Evolutionary conservation across 2,329 filamentous ascomycete species (phyloP), one percentile per base, ranked within the genome.

Genomic region (Chrysosporium queenslandicum): DNA sequence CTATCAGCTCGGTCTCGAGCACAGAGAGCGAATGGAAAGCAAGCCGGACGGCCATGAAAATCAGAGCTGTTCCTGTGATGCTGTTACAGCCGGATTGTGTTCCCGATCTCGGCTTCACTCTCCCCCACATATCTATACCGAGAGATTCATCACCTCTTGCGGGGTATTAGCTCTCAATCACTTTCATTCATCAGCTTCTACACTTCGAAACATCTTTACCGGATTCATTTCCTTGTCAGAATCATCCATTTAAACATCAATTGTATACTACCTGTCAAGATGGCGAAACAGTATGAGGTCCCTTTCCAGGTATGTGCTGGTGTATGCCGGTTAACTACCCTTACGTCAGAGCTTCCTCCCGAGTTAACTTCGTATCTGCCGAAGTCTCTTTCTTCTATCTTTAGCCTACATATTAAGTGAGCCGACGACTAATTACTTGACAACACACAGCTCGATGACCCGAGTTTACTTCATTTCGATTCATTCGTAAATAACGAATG

Each of bases 401-500:
- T n/a, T n/a, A n/a, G n/a, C n/a, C n/a, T n/a, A n/a, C n/a, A n/a
- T n/a, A n/a, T n/a, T n/a, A n/a, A n/a, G 27, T 29, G 41, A 39
- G 50, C 11, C 23, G 9, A 14, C 2, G n/a, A 29, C 52, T 50
- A 23, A 49, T 40, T 5, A 9, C 9, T 30, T 8, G 11, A 18
- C 7, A 12, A 36, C 16, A n/a, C 30, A 14, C 56, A 74, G 59
- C 68, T 80, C 30, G 64, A 69, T 18, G 71, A 80, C 60, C 67
- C 70, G 2, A 68, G 66, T 23, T 69, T 80, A 12, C 67, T 76
- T 14, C 69, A 74, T 30, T 71, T 71, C 39, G 72, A 78, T 55
- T 77, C 73, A 46, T 74, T 74, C 50, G 66, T 80, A 51, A 67
- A 77, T 52, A 73, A 75, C 48, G 57, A 73, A 58, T 75, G 73